Evolutionary conservation across 306 rosid genomes (phyloP).

Genomic region (Trifolium fragiferum): DNA sequence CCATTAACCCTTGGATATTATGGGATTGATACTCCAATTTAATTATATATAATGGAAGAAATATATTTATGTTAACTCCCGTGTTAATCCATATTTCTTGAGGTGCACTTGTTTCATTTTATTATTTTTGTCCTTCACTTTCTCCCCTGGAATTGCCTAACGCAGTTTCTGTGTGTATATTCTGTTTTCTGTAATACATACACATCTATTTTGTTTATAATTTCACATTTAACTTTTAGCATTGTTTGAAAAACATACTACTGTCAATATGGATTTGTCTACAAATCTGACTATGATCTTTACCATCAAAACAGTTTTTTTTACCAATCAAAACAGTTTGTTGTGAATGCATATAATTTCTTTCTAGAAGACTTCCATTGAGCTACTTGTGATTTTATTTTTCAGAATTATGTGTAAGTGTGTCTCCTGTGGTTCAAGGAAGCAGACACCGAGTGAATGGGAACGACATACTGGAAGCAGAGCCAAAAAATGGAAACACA

Average conservation of each 20-base stretch:
- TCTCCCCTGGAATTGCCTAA: not conserved
- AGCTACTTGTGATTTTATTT: conserved; percentile 40
- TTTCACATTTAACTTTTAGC: conserved; percentile 6
- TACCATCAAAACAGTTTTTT: not conserved
- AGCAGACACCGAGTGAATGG: conserved; percentile 92
- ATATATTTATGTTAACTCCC: not conserved
- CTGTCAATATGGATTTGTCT: conserved; percentile 30
- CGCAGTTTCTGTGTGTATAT: conserved; percentile 1
- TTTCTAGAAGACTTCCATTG: conserved; percentile 34
- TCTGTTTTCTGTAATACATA: not conserved
- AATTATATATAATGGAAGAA: conserved; percentile 18
- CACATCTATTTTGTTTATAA: conserved; percentile 9
- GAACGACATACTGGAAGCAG: conserved; percentile 93
- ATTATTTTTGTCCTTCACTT: conserved; percentile 13
- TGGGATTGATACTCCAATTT: conserved; percentile 27
- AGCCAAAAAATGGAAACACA: conserved; percentile 96
- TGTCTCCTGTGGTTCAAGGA: conserved; percentile 76
- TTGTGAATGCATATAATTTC: conserved; percentile 22
- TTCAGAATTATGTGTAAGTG: conserved; percentile 83
- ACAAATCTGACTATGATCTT: conserved; percentile 15
- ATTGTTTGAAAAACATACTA: conserved; percentile 19
- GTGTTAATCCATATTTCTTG: conserved; percentile 33
- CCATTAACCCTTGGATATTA: conserved; percentile 36
- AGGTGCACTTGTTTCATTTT: conserved; percentile 14
- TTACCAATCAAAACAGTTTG: not conserved